A percentile compares a stretch with the other conserved stretches of the same genome.
Conservation (phyloP, 2,329 filamentous ascomycete genomes). For the Biscogniauxia mediterranea region DNA sequence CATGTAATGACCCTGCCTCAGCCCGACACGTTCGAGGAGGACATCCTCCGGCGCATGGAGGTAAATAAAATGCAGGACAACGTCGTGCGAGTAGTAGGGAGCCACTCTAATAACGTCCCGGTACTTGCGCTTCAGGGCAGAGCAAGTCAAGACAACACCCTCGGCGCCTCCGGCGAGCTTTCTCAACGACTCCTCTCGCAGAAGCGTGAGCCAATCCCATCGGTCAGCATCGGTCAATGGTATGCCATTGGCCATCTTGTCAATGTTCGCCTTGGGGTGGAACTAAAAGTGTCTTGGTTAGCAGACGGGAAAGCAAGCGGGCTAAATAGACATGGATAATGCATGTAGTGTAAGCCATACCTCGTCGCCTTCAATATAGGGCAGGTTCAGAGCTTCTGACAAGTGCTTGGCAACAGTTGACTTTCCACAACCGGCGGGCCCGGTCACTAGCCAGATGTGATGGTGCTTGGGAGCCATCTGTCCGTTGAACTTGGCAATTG, state of each 20-base stretch:
- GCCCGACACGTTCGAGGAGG: conserved; percentile 71
- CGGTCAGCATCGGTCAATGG: conserved; percentile 90
- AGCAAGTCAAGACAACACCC: conserved; percentile 94
- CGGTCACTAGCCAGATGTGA: conserved; percentile 80
- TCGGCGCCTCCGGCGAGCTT: conserved; percentile 55
- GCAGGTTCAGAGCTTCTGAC: conserved; percentile 59
- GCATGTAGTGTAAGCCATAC: conserved; percentile 46
- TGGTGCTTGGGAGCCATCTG: conserved; percentile 41
- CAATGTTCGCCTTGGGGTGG: conserved; percentile 74
- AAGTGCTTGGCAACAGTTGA: conserved; percentile 70
- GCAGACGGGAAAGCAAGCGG: conserved; percentile 4
- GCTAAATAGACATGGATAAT: neutral
- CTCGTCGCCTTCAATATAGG: conserved; percentile 76
- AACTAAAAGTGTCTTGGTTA: conserved; percentile 48
- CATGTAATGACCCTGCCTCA: conserved; percentile 88
- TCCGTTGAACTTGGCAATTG: conserved; percentile 27
- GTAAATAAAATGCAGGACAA: conserved; percentile 91
- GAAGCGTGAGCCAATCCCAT: conserved; percentile 90
- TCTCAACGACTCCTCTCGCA: conserved; percentile 66
- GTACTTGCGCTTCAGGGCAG: conserved; percentile 94
- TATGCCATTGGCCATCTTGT: conserved; percentile 84
- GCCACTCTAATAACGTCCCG: conserved; percentile 85
- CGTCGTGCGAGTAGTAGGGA: conserved; percentile 68
- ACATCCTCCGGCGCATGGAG: conserved; percentile 75
- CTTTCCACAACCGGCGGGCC: conserved; percentile 78